phyloP scores from a whole-genome alignment of 306 rosid genomes.

The Inga laurina region DNA sequence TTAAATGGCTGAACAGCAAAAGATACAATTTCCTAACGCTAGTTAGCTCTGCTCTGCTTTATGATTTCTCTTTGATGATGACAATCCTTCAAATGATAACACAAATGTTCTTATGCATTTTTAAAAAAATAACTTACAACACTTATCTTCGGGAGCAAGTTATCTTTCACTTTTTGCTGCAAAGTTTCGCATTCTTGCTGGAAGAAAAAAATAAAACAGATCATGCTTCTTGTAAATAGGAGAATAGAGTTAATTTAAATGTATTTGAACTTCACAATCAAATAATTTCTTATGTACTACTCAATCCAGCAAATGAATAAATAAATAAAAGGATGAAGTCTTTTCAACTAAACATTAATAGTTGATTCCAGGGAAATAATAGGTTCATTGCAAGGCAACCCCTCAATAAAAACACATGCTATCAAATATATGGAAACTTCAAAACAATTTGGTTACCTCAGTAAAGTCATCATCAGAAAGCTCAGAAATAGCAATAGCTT shows the following conservation, averaged over 20 bases:
- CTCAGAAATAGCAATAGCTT: slow-evolving; percentile 44
- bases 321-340: not conserved
- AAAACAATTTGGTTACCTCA: slow-evolving; percentile 47
- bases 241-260: not conserved
- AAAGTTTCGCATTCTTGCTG: slow-evolving; percentile 76
- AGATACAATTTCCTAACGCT: slow-evolving; percentile 3
- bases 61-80: slow-evolving; percentile 5
- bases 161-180: slow-evolving; percentile 46
- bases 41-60: not conserved
- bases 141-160: slow-evolving; percentile 48
- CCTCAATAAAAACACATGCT: not conserved
- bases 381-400: not conserved
- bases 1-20: slow-evolving; percentile 11
- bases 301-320: not conserved
- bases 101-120: not conserved
- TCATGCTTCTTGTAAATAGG: slow-evolving; percentile 6
- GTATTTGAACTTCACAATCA: slow-evolving; percentile 3
- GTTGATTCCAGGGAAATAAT: slow-evolving; percentile 14
- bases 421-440: not conserved
- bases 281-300: not conserved
- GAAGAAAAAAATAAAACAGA: slow-evolving; percentile 22
- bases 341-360: slow-evolving; percentile 19
- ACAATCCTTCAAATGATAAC: not conserved
- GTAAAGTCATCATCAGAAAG: slow-evolving; percentile 72
- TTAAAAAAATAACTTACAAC: slow-evolving; percentile 53